These are phyloP conservation scores for Ceratocystis ficicola DNA, from an alignment of 2,329 filamentous ascomycete species.

Conservation along the genomic window DNA sequence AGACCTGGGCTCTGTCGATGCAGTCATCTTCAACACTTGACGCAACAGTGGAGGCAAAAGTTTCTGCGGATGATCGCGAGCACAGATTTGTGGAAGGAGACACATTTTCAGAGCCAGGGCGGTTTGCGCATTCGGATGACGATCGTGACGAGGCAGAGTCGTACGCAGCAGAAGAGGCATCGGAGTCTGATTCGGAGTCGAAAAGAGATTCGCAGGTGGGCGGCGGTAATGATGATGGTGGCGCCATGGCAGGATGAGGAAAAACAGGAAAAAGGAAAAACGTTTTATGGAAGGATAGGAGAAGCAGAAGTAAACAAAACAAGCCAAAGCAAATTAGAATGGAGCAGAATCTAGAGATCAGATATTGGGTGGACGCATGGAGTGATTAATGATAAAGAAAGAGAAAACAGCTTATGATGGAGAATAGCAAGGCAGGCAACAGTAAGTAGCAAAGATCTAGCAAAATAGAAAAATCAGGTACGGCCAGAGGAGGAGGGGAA, in stretches of 20 bases:
- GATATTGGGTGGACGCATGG: neutral
- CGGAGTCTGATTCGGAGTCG: slow-evolving; percentile 25
- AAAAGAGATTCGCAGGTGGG: neutral
- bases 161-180: slow-evolving; percentile 24
- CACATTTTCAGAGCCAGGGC: slow-evolving; percentile 25
- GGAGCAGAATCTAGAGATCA: neutral
- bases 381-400: neutral
- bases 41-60: slow-evolving; percentile 62
- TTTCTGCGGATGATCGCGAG: slow-evolving; percentile 55
- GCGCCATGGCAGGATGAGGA: neutral
- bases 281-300: neutral
- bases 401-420: neutral
- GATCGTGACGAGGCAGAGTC: slow-evolving; percentile 9
- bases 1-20: neutral
- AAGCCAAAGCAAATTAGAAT: too few relatives aligned
- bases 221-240: neutral
- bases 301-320: neutral
- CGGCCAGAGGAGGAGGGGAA: neutral
- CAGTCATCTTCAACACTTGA: slow-evolving; percentile 46
- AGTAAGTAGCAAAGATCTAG: neutral
- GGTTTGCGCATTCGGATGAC: neutral
- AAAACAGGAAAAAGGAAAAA: neutral
- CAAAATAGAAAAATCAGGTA: neutral
- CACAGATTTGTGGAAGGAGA: slow-evolving; percentile 35
- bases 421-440: neutral